Evolutionary conservation across 192 early-diverging fungal genomes (phyloP), one percentile per base, ranked within the genome.

Genomic region (Backusella morwellensis): DNA sequence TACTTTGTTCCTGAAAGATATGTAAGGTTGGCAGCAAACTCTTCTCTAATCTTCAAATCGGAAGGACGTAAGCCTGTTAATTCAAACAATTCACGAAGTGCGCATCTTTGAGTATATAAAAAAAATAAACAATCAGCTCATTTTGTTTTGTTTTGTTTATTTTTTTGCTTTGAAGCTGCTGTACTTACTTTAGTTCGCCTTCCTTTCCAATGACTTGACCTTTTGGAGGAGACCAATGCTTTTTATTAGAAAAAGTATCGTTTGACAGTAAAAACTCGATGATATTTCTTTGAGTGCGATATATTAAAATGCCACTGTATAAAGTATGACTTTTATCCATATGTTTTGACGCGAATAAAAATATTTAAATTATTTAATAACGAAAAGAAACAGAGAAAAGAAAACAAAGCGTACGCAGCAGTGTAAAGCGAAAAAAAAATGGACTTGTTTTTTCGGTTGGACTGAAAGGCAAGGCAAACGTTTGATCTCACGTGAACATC

Each of bases 201-300:
- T 96, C 95, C 75, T 88, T 82, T 23, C 93, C 93, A 77, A 95
- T 88, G 38, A 90, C 85, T 74, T 86, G 85, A 73, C 94, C 93
- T 82, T 95, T 95, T 36, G 95, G 95, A 73, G 91, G 90, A 47
- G 87, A 89, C 95, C 95, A 96, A 82, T 95, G 90, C 76, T 89
- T 86, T 77, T 94, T 93, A 80, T 93, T 89, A 71, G 91, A 83
- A 74, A 90, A 93, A 68, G 93, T 89, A 85, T 95, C 93, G 88
- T 95, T 92, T 79, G 94, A 86, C 78, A 96, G 86, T 85, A 96
- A 88, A 78, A 92, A 94, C 86, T 96, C 95, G 75, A 88, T 85
- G 84, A 4, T 63, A 63, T 88, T 86, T 70, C 87, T 77, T 73
- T 88, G 87, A 81, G 88, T 81, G 84, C 92, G 90, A 85, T 92